Percentiles rank a stretch among this genome's conserved stretches.
phyloP scores from a whole-genome alignment of 1,284 basidiomycete species.

The Exsudoporus floridanus region DNA sequence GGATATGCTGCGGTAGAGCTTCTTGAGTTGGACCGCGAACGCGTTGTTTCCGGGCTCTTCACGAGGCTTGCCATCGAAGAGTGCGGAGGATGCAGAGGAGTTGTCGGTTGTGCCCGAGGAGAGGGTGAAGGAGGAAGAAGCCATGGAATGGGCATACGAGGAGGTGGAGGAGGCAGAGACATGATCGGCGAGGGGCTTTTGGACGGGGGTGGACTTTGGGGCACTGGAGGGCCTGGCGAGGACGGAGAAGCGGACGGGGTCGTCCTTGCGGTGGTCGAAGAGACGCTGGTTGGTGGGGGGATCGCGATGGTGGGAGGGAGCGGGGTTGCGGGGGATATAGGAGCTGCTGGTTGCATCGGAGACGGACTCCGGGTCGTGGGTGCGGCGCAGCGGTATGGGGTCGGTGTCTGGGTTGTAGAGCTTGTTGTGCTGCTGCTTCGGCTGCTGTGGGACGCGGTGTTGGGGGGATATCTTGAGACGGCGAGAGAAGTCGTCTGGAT shows the following conservation, averaged over 20 bases:
- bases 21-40: conserved; percentile 75
- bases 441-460: conserved; percentile 37
- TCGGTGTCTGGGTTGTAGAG: conserved; percentile 73
- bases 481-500: conserved; percentile 69
- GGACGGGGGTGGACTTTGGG: conserved; percentile 46
- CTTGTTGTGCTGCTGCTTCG: conserved; percentile 41
- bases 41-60: conserved; percentile 62
- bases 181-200: conserved; percentile 64
- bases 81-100: conserved; percentile 65
- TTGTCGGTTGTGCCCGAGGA: conserved; percentile 71
- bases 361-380: conserved; percentile 59
- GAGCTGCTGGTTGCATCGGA: conserved; percentile 57
- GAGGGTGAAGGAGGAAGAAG: conserved; percentile 73
- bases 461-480: conserved; percentile 64
- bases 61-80: conserved; percentile 54
- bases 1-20: conserved; percentile 75
- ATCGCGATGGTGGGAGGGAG: conserved; percentile 37
- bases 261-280: conserved; percentile 82
- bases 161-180: conserved; percentile 75
- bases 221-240: conserved; percentile 50
- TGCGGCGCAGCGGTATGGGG: conserved; percentile 59
- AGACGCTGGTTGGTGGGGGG: conserved; percentile 53
- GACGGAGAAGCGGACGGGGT: conserved; percentile 77
- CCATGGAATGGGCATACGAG: conserved; percentile 69
- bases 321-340: conserved; percentile 43